Conservation (phyloP, 257 asterid genomes). For the Mitragyna speciosa region DNA sequence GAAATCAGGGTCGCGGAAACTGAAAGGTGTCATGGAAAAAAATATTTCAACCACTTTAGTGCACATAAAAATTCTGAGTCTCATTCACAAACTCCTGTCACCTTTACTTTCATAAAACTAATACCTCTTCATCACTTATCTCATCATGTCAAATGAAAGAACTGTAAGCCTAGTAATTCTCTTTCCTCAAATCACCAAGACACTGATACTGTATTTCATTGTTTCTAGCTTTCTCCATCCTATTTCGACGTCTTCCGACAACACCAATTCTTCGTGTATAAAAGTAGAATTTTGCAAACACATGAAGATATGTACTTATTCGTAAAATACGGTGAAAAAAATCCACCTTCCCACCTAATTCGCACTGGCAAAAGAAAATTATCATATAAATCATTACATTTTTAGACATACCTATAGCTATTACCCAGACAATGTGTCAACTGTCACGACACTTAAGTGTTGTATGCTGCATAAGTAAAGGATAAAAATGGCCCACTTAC, state of each 20-base stretch:
- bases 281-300: background rate
- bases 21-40: background rate
- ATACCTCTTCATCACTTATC: background rate
- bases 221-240: background rate
- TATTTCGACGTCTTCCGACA: background rate
- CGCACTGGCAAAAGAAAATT: background rate
- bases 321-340: background rate
- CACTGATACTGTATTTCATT: background rate
- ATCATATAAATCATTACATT: background rate
- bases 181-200: background rate
- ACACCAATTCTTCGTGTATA: background rate
- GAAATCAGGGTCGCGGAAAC: background rate
- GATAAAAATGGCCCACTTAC: conserved; percentile 40
- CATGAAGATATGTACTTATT: background rate
- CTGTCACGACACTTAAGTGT: background rate
- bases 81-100: background rate
- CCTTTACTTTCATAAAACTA: background rate
- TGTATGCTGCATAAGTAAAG: background rate
- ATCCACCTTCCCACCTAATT: background rate
- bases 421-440: background rate
- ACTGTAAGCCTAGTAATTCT: background rate
- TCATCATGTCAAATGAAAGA: background rate
- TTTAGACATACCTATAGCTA: background rate
- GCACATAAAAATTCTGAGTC: background rate
- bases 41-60: background rate